These are phyloP conservation scores for Stagonosporopsis chrysanthemi DNA, from an alignment of 2,329 filamentous ascomycete species.

Conservation along the genomic window DNA sequence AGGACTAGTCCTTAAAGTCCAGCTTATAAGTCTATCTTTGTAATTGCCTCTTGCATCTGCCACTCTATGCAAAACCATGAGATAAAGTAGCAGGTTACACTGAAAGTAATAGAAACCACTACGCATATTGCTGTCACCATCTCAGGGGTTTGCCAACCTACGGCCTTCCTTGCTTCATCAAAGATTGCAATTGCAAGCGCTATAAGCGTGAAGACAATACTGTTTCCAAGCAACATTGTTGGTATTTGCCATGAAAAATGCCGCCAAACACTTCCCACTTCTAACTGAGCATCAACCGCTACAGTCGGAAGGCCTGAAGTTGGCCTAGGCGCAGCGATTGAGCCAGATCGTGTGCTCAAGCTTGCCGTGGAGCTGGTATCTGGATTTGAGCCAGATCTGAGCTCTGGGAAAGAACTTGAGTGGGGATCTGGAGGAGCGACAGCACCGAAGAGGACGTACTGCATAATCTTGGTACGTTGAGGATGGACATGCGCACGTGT, in stretches of 20 bases:
- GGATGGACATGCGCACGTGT: background rate
- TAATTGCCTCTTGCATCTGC: background rate
- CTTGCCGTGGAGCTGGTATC: no score
- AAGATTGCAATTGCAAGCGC: background rate
- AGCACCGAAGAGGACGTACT: background rate
- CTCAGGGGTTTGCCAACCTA: background rate
- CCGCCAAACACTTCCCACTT: background rate
- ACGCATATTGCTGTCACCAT: background rate
- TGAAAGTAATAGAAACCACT: background rate
- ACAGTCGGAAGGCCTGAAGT: no score
- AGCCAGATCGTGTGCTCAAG: no score
- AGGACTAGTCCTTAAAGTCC: no score
- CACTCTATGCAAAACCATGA: background rate
- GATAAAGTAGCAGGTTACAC: background rate
- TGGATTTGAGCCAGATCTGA: no score
- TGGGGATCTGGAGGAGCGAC: no score
- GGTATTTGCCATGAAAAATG: background rate
- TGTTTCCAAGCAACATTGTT: background rate
- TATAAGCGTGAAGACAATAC: background rate
- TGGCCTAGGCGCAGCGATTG: no score
- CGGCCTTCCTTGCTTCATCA: background rate
- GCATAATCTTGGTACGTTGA: background rate
- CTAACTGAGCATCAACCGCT: background rate
- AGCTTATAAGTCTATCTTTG: no score
- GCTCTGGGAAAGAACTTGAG: no score